Conservation (phyloP, 768 basidiomycete genomes). For the Amanita thiersii region DNA sequence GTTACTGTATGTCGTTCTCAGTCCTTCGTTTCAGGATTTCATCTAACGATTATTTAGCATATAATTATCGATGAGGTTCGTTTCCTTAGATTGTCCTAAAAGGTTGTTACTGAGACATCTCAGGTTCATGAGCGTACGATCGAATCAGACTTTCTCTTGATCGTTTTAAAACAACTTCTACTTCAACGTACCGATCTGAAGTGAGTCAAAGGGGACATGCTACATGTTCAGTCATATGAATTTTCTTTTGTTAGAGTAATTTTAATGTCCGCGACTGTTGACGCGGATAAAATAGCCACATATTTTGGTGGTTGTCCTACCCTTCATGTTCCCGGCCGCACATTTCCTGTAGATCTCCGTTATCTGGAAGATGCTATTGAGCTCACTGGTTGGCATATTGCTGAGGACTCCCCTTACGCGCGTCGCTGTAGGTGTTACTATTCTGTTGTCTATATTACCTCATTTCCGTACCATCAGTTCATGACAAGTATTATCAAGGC, state of each 20-base stretch:
- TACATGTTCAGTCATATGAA: constrained; percentile 2
- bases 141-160: constrained; percentile 94
- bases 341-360: constrained; percentile 82
- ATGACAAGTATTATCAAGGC: constrained; percentile 55
- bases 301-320: constrained; percentile 87
- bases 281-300: constrained; percentile 80
- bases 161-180: constrained; percentile 82
- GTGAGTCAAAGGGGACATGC: constrained; percentile 26
- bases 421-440: constrained; percentile 42
- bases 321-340: constrained; percentile 86
- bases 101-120: background rate
- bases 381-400: constrained; percentile 67
- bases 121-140: constrained; percentile 95
- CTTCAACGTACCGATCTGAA: constrained; percentile 76
- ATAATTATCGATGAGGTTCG: constrained; percentile 90
- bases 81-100: background rate
- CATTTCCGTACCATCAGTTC: constrained; percentile 28
- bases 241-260: constrained; percentile 51
- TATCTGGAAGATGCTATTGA: constrained; percentile 93
- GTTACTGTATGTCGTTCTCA: constrained; percentile 59
- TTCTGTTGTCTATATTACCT: constrained; percentile 2
- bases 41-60: constrained; percentile 43
- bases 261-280: constrained; percentile 95
- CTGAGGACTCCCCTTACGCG: constrained; percentile 77
- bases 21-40: constrained; percentile 4